Evolutionary conservation across 805 yeast species (phyloP).

Genomic region (Yarrowia yakushimensis): DNA sequence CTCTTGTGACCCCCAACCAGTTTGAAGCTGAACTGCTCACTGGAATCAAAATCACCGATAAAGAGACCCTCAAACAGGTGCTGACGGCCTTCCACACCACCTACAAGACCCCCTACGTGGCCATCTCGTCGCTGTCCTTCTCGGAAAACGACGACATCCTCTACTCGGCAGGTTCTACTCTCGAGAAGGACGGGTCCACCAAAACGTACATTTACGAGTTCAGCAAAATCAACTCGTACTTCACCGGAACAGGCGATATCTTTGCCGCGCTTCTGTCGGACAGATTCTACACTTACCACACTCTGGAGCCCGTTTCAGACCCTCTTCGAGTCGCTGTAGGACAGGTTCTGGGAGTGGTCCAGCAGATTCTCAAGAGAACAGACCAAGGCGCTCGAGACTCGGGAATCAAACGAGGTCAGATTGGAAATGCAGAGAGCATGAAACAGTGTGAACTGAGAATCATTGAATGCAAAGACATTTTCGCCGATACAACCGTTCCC

Average conservation of each 20-base stretch:
- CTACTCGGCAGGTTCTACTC: slow-evolving; percentile 48
- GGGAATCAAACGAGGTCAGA: slow-evolving; percentile 28
- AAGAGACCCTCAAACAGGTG: slow-evolving; percentile 46
- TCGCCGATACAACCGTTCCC: not conserved
- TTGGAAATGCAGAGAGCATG: slow-evolving; percentile 54
- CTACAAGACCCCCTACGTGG: slow-evolving; percentile 56
- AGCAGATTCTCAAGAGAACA: slow-evolving; percentile 45
- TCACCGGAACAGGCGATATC: slow-evolving; percentile 93
- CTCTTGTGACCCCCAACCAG: slow-evolving; percentile 84
- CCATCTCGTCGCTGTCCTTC: slow-evolving; percentile 56
- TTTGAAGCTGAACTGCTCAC: slow-evolving; percentile 77
- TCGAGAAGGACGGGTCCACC: not conserved
- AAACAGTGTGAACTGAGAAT: slow-evolving; percentile 68
- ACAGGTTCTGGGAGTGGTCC: slow-evolving; percentile 41
- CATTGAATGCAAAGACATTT: slow-evolving; percentile 43
- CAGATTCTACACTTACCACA: slow-evolving; percentile 38
- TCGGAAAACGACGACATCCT: slow-evolving; percentile 36
- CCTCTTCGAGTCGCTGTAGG: slow-evolving; percentile 42
- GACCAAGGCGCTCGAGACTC: slow-evolving; percentile 26
- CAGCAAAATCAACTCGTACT: slow-evolving; percentile 69
- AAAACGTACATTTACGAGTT: slow-evolving; percentile 46
- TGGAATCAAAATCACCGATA: slow-evolving; percentile 46
- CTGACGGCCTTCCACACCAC: slow-evolving; percentile 47
- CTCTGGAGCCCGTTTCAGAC: not conserved
- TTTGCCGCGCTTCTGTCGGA: slow-evolving; percentile 78